phyloP scores from a whole-genome alignment of 257 asterid genomes.

The Linaria vulgaris region DNA sequence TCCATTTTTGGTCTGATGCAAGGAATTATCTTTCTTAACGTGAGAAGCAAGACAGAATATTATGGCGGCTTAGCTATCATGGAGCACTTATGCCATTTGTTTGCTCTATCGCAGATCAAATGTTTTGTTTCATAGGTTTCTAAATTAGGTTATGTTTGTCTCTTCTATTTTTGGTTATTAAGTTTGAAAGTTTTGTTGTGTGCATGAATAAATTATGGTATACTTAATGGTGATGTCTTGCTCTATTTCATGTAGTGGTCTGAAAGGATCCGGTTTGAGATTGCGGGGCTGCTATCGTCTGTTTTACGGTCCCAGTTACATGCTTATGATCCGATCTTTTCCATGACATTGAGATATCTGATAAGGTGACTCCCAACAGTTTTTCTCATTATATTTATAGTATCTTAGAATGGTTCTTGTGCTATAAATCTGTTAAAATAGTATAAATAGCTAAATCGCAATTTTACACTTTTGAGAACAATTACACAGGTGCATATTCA shows the following conservation, averaged over 20 bases:
- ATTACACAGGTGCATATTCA: slow-evolving; percentile 3
- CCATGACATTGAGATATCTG: slow-evolving; percentile 90
- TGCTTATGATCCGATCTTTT: slow-evolving; percentile 85
- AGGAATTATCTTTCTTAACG: not conserved
- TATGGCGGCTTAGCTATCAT: not conserved
- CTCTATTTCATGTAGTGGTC: slow-evolving; percentile 73
- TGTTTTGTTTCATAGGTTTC: slow-evolving; percentile 1
- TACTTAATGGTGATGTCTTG: slow-evolving; percentile 6
- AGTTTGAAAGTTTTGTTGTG: slow-evolving; percentile 14
- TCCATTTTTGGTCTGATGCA: not conserved
- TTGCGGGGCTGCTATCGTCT: slow-evolving; percentile 85
- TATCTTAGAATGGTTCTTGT: not conserved
- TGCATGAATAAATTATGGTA: not conserved
- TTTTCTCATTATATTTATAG: slow-evolving; percentile 10
- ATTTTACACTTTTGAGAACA: slow-evolving; percentile 10
- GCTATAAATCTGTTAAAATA: not conserved
- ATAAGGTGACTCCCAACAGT: slow-evolving; percentile 68
- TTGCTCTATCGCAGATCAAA: not conserved
- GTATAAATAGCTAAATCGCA: not conserved
- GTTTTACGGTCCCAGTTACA: slow-evolving; percentile 76
- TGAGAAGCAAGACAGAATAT: not conserved
- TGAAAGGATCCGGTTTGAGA: slow-evolving; percentile 82
- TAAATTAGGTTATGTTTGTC: slow-evolving; percentile 5
- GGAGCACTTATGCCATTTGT: slow-evolving; percentile 4
- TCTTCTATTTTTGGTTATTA: not conserved